A percentile compares a stretch with the other conserved stretches of the same genome.
phyloP scores from a whole-genome alignment of 2,329 filamentous ascomycete species.

The Stenocarpella maydis region DNA sequence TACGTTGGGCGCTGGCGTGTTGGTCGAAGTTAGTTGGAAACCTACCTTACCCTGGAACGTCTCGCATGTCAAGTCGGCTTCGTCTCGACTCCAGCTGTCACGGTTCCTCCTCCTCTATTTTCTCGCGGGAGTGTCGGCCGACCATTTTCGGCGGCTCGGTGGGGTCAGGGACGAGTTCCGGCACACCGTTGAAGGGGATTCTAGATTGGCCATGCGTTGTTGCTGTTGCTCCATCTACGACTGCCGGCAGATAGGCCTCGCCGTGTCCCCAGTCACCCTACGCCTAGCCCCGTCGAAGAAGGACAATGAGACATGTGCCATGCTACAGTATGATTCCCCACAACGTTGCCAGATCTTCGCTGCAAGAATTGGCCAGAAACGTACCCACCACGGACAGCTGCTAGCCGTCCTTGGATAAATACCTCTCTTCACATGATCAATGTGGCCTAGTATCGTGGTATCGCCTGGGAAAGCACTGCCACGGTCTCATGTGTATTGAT shows the following conservation, averaged over 20 bases:
- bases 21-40: constrained; percentile 9
- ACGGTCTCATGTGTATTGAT: not conserved
- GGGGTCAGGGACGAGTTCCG: not conserved
- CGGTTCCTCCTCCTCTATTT: not conserved
- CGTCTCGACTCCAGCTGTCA: not conserved
- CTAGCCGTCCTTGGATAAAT: constrained; percentile 16
- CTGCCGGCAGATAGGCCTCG: constrained; percentile 29
- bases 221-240: constrained; percentile 17
- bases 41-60: not conserved
- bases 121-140: constrained; percentile 4
- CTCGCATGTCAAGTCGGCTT: constrained; percentile 3
- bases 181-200: constrained; percentile 3
- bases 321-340: constrained; percentile 34
- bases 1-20: constrained; percentile 15
- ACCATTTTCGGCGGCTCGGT: not conserved
- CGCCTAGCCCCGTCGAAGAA: constrained; percentile 29
- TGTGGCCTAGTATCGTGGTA: constrained; percentile 2
- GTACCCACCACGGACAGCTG: constrained; percentile 14
- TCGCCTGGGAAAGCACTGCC: not conserved
- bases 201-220: constrained; percentile 11
- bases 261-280: constrained; percentile 20
- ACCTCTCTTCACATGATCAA: constrained; percentile 14
- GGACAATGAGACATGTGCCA: constrained; percentile 32
- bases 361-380: constrained; percentile 17
- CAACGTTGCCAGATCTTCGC: constrained; percentile 21